phyloP scores from a whole-genome alignment of 495 filamentous ascomycete species.

The Friedmanniomyces endolithicus region DNA sequence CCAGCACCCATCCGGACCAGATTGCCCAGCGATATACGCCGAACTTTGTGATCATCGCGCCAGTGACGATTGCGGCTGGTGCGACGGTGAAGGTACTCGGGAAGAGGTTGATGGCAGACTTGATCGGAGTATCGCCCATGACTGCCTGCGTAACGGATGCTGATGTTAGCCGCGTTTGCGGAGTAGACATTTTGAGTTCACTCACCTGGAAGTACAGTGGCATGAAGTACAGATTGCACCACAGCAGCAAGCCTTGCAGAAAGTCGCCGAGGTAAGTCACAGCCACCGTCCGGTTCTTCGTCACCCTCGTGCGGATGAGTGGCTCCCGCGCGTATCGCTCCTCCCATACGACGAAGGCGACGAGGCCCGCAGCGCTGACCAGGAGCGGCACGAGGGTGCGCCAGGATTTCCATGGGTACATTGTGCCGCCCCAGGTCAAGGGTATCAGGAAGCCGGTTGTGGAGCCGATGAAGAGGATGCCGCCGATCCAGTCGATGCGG shows the following conservation, averaged over 20 bases:
- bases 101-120: conserved; percentile 41
- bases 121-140: neutral
- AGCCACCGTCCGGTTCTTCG: conserved; percentile 36
- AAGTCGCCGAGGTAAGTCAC: conserved; percentile 38
- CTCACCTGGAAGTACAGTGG: conserved; percentile 55
- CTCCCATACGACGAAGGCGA: conserved; percentile 25
- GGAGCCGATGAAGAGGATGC: conserved; percentile 35
- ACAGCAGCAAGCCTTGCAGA: conserved; percentile 43
- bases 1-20: conserved; percentile 42
- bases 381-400: conserved; percentile 34
- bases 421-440: conserved; percentile 45
- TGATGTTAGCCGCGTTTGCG: conserved; percentile 34
- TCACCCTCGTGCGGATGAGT: conserved; percentile 42
- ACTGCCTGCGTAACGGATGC: conserved; percentile 16
- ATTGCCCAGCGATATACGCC: conserved; percentile 41
- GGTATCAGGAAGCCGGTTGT: conserved; percentile 41
- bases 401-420: conserved; percentile 40
- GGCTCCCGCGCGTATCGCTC: conserved; percentile 35
- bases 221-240: conserved; percentile 48
- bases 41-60: conserved; percentile 33
- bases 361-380: conserved; percentile 21
- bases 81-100: conserved; percentile 46
- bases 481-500: conserved; percentile 34
- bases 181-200: conserved; percentile 44
- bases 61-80: conserved; percentile 36